Conservation (phyloP, 495 filamentous ascomycete species). For the Neurospora sublineolata region DNA sequence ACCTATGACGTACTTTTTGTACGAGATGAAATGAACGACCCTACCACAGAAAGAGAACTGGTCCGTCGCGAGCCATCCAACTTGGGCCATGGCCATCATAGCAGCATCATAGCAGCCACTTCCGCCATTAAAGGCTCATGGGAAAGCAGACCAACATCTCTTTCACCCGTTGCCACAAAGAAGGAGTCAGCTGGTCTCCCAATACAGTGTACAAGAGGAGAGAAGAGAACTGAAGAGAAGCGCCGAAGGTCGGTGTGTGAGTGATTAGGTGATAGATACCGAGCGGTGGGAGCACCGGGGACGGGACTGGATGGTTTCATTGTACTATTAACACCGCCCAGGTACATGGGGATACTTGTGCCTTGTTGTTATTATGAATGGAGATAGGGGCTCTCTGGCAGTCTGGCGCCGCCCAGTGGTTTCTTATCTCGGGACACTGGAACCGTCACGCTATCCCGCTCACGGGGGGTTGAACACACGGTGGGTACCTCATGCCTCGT, state of each 20-base stretch:
- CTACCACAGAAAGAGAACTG: neutral
- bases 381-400: neutral
- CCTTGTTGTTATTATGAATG: neutral
- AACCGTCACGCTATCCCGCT: neutral
- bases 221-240: neutral
- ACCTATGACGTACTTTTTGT: neutral
- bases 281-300: neutral
- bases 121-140: neutral
- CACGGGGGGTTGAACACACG: neutral
- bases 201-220: neutral
- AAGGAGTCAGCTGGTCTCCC: neutral
- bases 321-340: neutral
- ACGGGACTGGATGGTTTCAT: neutral
- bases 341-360: neutral
- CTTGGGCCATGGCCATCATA: neutral
- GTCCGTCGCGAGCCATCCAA: neutral
- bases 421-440: neutral
- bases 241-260: neutral
- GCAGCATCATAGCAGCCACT: neutral
- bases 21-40: neutral
- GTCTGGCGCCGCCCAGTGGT: neutral
- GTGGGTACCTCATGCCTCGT: neutral
- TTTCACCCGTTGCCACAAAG: neutral
- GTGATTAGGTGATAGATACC: neutral
- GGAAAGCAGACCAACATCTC: neutral